Percentiles rank a stretch among this genome's conserved stretches.
Evolutionary conservation across 2,329 filamentous ascomycete genomes (phyloP).

Genomic region (Gaeumannomyces tritici): DNA sequence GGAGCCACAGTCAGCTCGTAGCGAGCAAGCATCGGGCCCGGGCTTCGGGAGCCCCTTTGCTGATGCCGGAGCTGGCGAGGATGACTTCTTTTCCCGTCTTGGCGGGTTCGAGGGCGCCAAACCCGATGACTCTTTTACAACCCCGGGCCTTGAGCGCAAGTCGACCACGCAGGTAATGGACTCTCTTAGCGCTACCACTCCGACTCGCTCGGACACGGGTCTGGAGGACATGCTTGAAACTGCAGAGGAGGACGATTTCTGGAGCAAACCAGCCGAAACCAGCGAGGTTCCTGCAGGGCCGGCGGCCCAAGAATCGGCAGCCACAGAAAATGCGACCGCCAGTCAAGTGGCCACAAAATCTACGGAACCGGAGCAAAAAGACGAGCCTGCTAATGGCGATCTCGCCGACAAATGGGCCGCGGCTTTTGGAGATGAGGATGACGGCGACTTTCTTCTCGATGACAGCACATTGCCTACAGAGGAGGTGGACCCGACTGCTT

Average conservation of each 20-base stretch:
- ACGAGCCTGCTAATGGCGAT: slow-evolving; percentile 39
- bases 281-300: background rate
- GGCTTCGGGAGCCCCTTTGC: background rate
- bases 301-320: slow-evolving; percentile 6
- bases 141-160: slow-evolving; percentile 48
- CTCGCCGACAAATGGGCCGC: slow-evolving; percentile 76
- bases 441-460: slow-evolving; percentile 51
- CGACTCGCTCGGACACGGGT: slow-evolving; percentile 12
- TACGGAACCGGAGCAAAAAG: slow-evolving; percentile 11
- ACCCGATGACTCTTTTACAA: slow-evolving; percentile 10
- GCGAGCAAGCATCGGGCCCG: background rate
- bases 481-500: slow-evolving; percentile 50
- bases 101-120: slow-evolving; percentile 15
- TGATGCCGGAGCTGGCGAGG: slow-evolving; percentile 26
- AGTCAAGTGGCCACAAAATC: slow-evolving; percentile 10
- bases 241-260: slow-evolving; percentile 6
- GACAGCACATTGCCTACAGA: slow-evolving; percentile 34
- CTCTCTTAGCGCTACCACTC: slow-evolving; percentile 28
- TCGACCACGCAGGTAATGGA: slow-evolving; percentile 59
- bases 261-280: background rate
- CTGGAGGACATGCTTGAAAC: slow-evolving; percentile 20
- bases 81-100: slow-evolving; percentile 54
- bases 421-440: slow-evolving; percentile 66
- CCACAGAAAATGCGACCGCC: slow-evolving; percentile 13
- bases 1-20: background rate